Evolutionary conservation across 129 eudicot species (phyloP).

Genomic region (Centrapalus pauciflorus): DNA sequence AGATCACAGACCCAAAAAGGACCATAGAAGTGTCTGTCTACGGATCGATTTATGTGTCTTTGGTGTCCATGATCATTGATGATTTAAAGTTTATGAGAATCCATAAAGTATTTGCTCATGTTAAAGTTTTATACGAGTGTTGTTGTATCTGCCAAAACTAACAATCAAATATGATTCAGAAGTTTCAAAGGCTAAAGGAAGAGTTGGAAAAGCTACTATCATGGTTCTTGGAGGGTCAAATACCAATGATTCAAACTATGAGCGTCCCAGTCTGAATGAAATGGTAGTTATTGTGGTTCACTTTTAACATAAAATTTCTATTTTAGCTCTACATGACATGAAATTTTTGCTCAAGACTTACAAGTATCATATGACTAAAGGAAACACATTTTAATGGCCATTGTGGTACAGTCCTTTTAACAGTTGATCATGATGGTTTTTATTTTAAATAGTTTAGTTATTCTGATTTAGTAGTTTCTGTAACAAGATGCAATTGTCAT

Average conservation of each 20-base stretch:
- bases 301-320: not conserved
- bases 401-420: not conserved
- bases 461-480: too few relatives aligned
- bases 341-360: too few relatives aligned
- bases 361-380: too few relatives aligned
- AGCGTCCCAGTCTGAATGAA: conserved; percentile 59
- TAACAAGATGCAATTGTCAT: too few relatives aligned
- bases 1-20: not conserved
- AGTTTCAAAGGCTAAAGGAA: conserved; percentile 83
- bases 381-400: not conserved
- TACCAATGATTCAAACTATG: conserved; percentile 61
- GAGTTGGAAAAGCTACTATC: conserved; percentile 78
- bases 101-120: conserved; percentile 2
- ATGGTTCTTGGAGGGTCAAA: conserved; percentile 90
- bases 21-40: not conserved
- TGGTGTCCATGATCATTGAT: conserved; percentile 5
- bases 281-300: conserved; percentile 37
- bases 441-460: too few relatives aligned
- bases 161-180: conserved; percentile 35
- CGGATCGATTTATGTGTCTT: not conserved
- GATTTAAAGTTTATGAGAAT: not conserved
- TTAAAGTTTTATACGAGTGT: not conserved
- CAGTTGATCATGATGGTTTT: not conserved
- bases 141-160: not conserved
- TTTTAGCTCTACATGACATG: not conserved